Percentiles rank a stretch among this genome's conserved stretches.
phyloP scores from a whole-genome alignment of 1,284 basidiomycete genomes.

The Sporisorium iseilematis-ciliati region DNA sequence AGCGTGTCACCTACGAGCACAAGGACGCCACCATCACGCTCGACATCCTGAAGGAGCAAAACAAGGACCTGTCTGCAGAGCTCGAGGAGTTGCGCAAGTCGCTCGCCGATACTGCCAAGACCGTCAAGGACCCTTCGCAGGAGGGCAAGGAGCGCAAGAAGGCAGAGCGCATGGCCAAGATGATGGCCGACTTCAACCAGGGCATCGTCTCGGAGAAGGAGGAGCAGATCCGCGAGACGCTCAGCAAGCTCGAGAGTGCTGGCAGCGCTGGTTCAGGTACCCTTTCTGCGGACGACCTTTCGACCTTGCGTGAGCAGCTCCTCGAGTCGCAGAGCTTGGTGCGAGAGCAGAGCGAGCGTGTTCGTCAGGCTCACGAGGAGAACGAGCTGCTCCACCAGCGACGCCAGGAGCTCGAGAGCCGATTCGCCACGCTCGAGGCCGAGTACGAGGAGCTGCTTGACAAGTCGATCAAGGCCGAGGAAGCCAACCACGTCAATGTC shows the following conservation, averaged over 20 bases:
- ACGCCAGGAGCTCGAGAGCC: slow-evolving; percentile 86
- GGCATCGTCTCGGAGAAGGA: slow-evolving; percentile 93
- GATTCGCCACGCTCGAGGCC: slow-evolving; percentile 83
- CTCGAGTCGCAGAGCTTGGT: slow-evolving; percentile 87
- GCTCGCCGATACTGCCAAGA: slow-evolving; percentile 47
- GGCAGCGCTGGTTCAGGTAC: slow-evolving; percentile 28
- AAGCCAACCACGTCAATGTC: slow-evolving; percentile 56
- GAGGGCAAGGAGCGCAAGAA: slow-evolving; percentile 99
- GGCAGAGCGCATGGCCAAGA: slow-evolving; percentile 98
- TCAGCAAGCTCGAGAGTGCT: slow-evolving; percentile 81
- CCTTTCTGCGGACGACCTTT: slow-evolving; percentile 80
- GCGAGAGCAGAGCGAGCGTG: slow-evolving; percentile 88
- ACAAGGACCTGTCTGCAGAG: slow-evolving; percentile 85
- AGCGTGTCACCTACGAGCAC: slow-evolving; percentile 92
- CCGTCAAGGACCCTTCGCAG: slow-evolving; percentile 73
- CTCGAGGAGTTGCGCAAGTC: slow-evolving; percentile 81
- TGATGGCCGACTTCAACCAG: slow-evolving; percentile 93
- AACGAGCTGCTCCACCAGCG: slow-evolving; percentile 85
- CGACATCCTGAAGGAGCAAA: slow-evolving; percentile 96
- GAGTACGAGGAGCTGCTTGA: slow-evolving; percentile 95
- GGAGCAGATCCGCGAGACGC: slow-evolving; percentile 84
- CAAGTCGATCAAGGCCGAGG: slow-evolving; percentile 69
- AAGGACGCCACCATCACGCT: slow-evolving; percentile 95
- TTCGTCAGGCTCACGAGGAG: slow-evolving; percentile 91
- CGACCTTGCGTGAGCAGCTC: slow-evolving; percentile 84